Conservation (phyloP, 1,284 basidiomycete genomes). For the Cryptococcus jaspeensis region DNA sequence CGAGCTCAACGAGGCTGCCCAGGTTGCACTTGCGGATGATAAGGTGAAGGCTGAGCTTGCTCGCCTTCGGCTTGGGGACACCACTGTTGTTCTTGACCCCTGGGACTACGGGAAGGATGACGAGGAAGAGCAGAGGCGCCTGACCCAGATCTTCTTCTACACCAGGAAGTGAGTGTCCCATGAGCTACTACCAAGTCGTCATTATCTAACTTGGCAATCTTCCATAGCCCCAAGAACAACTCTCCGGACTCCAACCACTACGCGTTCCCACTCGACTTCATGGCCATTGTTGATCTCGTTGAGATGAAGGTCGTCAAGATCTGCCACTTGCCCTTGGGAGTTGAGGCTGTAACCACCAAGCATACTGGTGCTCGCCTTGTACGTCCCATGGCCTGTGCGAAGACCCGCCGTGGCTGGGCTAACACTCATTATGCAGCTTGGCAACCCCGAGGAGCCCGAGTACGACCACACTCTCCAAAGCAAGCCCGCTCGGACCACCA, state of each 20-base stretch:
- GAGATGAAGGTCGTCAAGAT: slow-evolving; percentile 14
- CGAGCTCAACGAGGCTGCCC: slow-evolving; percentile 13
- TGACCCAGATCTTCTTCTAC: neutral
- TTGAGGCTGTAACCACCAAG: neutral
- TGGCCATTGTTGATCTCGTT: slow-evolving; percentile 8
- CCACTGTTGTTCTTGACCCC: slow-evolving; percentile 5
- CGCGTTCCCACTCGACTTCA: slow-evolving; percentile 32
- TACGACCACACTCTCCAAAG: slow-evolving; percentile 14
- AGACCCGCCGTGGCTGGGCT: neutral
- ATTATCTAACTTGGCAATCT: neutral
- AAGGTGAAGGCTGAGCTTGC: slow-evolving; percentile 4
- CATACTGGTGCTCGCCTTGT: slow-evolving; percentile 1
- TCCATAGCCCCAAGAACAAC: slow-evolving; percentile 8
- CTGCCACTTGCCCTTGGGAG: slow-evolving; percentile 2
- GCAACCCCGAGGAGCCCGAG: slow-evolving; percentile 21
- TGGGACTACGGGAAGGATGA: slow-evolving; percentile 7
- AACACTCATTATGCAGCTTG: neutral
- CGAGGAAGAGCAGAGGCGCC: neutral
- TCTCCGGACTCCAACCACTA: slow-evolving; percentile 37
- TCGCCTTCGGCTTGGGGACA: slow-evolving; percentile 1
- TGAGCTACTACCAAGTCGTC: neutral
- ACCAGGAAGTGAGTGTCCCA: neutral
- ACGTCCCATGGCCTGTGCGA: too few species aligned
- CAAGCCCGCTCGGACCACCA: slow-evolving; percentile 57
- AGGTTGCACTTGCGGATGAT: slow-evolving; percentile 8